Conservation (phyloP, 306 rosid species). For the Casuarina equisetifolia region DNA sequence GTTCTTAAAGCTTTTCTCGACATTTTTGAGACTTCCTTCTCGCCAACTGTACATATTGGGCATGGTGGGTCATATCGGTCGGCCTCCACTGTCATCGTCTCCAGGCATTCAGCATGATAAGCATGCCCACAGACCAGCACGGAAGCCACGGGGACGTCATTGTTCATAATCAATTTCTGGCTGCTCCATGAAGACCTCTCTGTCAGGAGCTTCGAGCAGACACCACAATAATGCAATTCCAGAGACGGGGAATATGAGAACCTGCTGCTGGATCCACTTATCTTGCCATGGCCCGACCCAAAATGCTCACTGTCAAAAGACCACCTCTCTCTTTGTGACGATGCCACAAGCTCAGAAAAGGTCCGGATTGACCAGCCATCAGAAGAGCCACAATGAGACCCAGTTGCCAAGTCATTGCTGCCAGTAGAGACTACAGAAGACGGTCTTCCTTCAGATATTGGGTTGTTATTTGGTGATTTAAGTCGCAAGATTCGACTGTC, state of each 20-base stretch:
- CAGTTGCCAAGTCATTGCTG: conserved; percentile 74
- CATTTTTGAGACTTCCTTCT: conserved; percentile 57
- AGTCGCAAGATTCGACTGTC: conserved; percentile 67
- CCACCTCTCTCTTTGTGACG: conserved; percentile 87
- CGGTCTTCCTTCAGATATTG: conserved; percentile 77
- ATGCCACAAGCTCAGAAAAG: conserved; percentile 91
- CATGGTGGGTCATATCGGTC: conserved; percentile 74
- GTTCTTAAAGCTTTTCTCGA: conserved; percentile 46
- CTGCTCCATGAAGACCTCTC: conserved; percentile 73
- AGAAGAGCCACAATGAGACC: conserved; percentile 80
- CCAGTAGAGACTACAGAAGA: conserved; percentile 70
- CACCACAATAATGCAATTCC: conserved; percentile 69
- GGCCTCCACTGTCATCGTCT: conserved; percentile 63
- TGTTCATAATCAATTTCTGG: conserved; percentile 55
- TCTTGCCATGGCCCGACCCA: conserved; percentile 62
- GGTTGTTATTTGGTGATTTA: conserved; percentile 75
- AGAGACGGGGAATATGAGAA: conserved; percentile 76
- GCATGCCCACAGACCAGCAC: conserved; percentile 79
- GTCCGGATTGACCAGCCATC: conserved; percentile 97
- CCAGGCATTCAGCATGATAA: conserved; percentile 85
- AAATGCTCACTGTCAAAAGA: conserved; percentile 82
- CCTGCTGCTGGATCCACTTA: conserved; percentile 74
- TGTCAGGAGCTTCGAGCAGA: conserved; percentile 62
- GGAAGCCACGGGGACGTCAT: conserved; percentile 64
- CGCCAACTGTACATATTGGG: conserved; percentile 72